Evolutionary conservation across 495 filamentous ascomycete species (phyloP), one percentile per base, ranked within the genome.

Genomic region (Xylaria castorea): DNA sequence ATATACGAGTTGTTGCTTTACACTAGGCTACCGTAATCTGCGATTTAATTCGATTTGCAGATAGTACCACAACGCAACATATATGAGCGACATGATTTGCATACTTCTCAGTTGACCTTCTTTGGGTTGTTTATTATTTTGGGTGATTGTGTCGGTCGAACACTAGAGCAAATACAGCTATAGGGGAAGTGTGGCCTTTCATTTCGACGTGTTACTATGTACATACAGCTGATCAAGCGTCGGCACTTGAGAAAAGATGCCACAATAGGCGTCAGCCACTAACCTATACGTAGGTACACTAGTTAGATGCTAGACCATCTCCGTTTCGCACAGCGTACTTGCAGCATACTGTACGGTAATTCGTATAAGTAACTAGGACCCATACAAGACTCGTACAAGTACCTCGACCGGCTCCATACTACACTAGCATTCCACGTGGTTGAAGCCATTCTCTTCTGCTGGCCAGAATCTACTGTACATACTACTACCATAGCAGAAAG

Each of bases 271-370:
- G 65, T 71, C 58, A 71, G 68, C 68, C 68, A 71, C 66, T 42
- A 46, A 14, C 9, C 27, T 34, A 14, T 42, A 42, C 22, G 12
- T 11, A 65, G 8, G 38, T 30, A 44, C 5, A 42, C 11, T n/a
- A n/a, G n/a, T n/a, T 32, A 5, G 20, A 42, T 38, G 32, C 36
- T 27, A 4, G 51, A 66, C 27, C 18, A 67, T 71, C 44, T 71
- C 60, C 38, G 34, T 57, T 65, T 71, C 69, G 69, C 68, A 62
- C 69, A 71, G 61, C 69, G 68, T 70, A 60, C 50, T 50, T 63
- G 64, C 64, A 66, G 64, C 32, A 40, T 63, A 12, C 22, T 25
- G n/a, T 62, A 30, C 44, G 20, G 30, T 32, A 25, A 11, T 11
- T 61, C 32, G 32, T 61, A 30, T 61, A n/a, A n/a, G n/a, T n/a